These are phyloP conservation scores for Reticulascus tulasneorum DNA, from an alignment of 2,329 filamentous ascomycete genomes.

Conservation along the genomic window DNA sequence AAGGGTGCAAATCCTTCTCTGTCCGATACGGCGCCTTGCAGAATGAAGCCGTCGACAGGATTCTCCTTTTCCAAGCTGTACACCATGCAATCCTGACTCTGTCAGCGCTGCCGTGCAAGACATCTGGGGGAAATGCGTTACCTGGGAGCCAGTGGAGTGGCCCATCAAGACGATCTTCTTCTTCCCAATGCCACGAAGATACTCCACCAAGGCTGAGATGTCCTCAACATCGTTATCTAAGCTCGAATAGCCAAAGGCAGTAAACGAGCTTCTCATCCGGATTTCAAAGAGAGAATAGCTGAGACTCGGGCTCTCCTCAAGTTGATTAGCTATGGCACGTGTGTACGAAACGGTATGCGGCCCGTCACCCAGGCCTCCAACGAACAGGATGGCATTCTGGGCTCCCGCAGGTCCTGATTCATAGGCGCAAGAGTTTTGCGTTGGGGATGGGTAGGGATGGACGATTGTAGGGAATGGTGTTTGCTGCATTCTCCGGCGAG, in stretches of 20 bases:
- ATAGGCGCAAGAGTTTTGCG: slow-evolving; percentile 39
- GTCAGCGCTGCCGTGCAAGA: slow-evolving; percentile 2
- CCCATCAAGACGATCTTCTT: slow-evolving; percentile 53
- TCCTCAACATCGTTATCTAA: slow-evolving; percentile 51
- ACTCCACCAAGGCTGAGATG: slow-evolving; percentile 47
- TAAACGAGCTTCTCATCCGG: slow-evolving; percentile 51
- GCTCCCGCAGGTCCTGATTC: slow-evolving; percentile 37
- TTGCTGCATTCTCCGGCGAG: no score
- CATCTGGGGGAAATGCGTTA: slow-evolving; percentile 18
- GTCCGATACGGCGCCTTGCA: slow-evolving; percentile 79
- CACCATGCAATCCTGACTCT: slow-evolving; percentile 50
- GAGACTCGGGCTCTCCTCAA: slow-evolving; percentile 34
- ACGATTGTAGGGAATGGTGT: slow-evolving; percentile 29
- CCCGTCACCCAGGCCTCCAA: slow-evolving; percentile 68
- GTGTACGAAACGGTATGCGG: slow-evolving; percentile 61
- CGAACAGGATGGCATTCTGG: slow-evolving; percentile 61
- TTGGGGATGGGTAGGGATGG: slow-evolving; percentile 41
- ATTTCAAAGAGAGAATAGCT: slow-evolving; percentile 54
- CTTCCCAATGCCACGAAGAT: slow-evolving; percentile 47
- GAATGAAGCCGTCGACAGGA: slow-evolving; percentile 68
- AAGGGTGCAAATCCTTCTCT: slow-evolving; percentile 56
- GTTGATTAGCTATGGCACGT: slow-evolving; percentile 38
- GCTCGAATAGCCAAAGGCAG: slow-evolving; percentile 46
- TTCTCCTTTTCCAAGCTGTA: slow-evolving; percentile 41
- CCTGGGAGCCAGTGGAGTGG: slow-evolving; percentile 57